These are phyloP conservation scores for Tolypocladium endophyticum DNA, from an alignment of 2,329 filamentous ascomycete genomes.

Conservation along the genomic window DNA sequence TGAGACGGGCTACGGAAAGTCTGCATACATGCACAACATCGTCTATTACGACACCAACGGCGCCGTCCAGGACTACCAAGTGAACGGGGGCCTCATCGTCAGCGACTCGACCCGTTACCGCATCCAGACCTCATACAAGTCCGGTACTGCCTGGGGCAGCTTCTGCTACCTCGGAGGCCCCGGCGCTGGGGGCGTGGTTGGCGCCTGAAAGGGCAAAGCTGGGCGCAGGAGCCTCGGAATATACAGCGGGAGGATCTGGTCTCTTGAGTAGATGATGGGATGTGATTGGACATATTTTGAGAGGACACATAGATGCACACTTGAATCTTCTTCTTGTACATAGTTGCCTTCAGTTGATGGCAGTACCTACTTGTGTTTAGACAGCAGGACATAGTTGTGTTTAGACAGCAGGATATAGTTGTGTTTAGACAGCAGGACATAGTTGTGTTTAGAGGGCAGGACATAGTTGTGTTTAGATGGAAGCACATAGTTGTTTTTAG, in stretches of 20 bases:
- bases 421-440: background rate
- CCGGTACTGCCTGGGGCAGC: conserved; percentile 7
- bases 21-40: conserved; percentile 9
- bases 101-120: conserved; percentile 8
- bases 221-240: background rate
- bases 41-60: conserved; percentile 5
- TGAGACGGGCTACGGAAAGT: conserved; percentile 5
- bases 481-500: too few relatives aligned
- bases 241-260: background rate
- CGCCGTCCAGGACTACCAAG: conserved; percentile 3
- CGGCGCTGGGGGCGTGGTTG: conserved; percentile 9
- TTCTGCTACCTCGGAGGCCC: conserved; percentile 10
- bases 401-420: too few relatives aligned
- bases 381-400: too few relatives aligned
- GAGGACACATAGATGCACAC: background rate
- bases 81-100: background rate
- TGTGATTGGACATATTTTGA: background rate
- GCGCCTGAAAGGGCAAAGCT: conserved; percentile 3
- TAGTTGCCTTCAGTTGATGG: too few relatives aligned
- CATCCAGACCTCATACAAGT: conserved; percentile 5
- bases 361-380: background rate
- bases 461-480: too few relatives aligned
- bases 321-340: background rate
- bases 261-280: background rate
- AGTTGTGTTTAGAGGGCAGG: background rate